Base-by-base conservation (phyloP, 2,329 filamentous ascomycete species). In the Colletotrichum tropicale region DNA sequence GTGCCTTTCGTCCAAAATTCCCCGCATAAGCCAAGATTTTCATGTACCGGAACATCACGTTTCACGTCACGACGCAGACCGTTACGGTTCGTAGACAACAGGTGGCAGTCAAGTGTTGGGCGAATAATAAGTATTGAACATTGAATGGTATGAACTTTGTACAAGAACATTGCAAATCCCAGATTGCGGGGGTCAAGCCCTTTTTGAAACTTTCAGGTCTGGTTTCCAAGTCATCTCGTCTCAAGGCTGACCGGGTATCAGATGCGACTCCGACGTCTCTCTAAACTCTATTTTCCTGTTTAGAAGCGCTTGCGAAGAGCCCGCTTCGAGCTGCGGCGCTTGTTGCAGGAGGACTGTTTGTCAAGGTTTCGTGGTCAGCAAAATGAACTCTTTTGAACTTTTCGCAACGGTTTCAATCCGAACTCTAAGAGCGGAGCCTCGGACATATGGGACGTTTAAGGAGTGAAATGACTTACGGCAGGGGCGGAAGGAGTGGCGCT, bases 111-210 rank as follows among this genome's bases (percentile, higher is more conserved):
- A 24, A 24, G 18, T 18, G 1, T 16, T 26, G 56, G 56, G 32
- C 34, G 56, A 70, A 75, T 43, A 67, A 75, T 75, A 75, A 75
- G 69, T 75, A 73, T 73, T 73, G 73, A 68, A 75, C 73, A 73
- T 68, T 69, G 60, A 32, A 72, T 64, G 38, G 72, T 75, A 48
- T 75, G 38, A 73, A 68, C 73, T 75, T 73, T 75, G 34, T 75
- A 75, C 73, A 75, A 73, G 73, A 75, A 75, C 70, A 68, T 73
- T 52, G 73, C 64, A 65, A 72, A 68, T 73, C 64, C 73, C 64
- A 73, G 62, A 56, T 55, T 71, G 58, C 55, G n/a, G n/a, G n/a
- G 62, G 68, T 66, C 68, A 66, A 32, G 61, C 68, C 52, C 55
- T 18, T 66, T 36, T 48, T 36, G 68, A 75, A 66, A 52, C 69